Base-by-base conservation (phyloP, 441 rosid genomes). In the Aleurites moluccanus region DNA sequence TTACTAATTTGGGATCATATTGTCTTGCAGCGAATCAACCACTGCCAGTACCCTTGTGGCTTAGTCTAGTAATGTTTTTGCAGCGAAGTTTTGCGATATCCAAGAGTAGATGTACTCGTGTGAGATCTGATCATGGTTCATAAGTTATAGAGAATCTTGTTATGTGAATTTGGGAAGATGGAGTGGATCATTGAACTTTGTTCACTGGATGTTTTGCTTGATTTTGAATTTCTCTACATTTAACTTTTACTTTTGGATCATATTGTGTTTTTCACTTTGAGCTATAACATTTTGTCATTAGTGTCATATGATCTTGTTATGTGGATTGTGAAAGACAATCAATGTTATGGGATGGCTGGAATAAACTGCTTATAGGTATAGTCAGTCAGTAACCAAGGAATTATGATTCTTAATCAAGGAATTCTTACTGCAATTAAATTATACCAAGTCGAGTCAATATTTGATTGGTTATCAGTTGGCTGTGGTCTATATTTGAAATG, bases 1-100 rank as follows among this genome's bases (percentile, higher is more conserved):
- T 25, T 18, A 2, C 64, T 69, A 16, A 55, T 53, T 78, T 2
- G 28, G 2, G 21, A 18, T 21, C 0, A 1, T 42, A 3, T 55
- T 71, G 66, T 13, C 76, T 75, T 81, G 79, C 92, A 90, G 96
- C 23, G 97, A 92, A 62, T 90, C 96, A 60, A 89, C 97, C 44
- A 92, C 97, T 28, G 97, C 97, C 50, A 90, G 97, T 86, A 89
- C 96, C n/a, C 88, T 90, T 21, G 96, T 90, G 67, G 96, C 94
- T 44, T 89, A 87, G 77, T 81, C 79, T 64, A 42, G 71, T 30
- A 20, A 67, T 56, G 73, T 30, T 38, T 20, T 4, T 16, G 71
- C 27, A 52, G 45, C 65, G 9, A 53, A 42, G 55, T 50, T 74
- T 61, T 38, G 33, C 57, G 28, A 53, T 66, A 13, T 66, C 16